Base-by-base conservation (phyloP, 805 yeast genomes). In the Metschnikowia matae region DNA sequence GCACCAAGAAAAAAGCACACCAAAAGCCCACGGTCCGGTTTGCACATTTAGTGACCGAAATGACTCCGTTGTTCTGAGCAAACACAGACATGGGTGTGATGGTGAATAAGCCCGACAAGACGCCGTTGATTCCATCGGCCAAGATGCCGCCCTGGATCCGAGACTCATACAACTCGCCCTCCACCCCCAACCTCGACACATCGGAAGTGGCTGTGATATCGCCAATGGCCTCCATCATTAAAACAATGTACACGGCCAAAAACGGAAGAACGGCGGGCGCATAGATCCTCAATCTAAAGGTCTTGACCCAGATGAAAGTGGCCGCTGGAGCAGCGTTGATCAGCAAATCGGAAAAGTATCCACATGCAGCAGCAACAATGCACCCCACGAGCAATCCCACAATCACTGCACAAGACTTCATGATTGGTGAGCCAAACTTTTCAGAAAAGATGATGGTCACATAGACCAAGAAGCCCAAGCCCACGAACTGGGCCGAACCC, bases 41-140 rank as follows among this genome's bases (percentile, higher is more conserved):
- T 39, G 54, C 96, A 70, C 96, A 89, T 65, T 88, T 88, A 42
- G 96, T 90, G 65, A 90, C 77, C 37, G 95, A 84, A 57, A 90
- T 89, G 53, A 89, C 96, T 75, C 96, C 96, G 65, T 90, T 90
- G 70, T 90, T 90, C 70, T 90, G 96, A 18, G 96, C 96, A 73
- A 90, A 90, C 0, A 92, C 85, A 6, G 95, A 84, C 81, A 89
- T 75, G 51, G 96, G 96, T 11, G 96, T 85, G 48, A 85, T 70
- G 26, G 96, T 89, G 77, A 82, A 78, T 39, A 89, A 73, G 43
- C 89, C 89, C n/a, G 94, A 84, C 4, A 89, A 55, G 21, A 85
- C 59, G 54, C 96, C 90, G 64, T 85, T 85, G 56, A 87, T 57
- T 42, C 96, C 96, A 67, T 89, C 96, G n/a, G 95, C 94, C 33